Evolutionary conservation across 441 rosid species (phyloP).

Genomic region (Isatis lusitanica): DNA sequence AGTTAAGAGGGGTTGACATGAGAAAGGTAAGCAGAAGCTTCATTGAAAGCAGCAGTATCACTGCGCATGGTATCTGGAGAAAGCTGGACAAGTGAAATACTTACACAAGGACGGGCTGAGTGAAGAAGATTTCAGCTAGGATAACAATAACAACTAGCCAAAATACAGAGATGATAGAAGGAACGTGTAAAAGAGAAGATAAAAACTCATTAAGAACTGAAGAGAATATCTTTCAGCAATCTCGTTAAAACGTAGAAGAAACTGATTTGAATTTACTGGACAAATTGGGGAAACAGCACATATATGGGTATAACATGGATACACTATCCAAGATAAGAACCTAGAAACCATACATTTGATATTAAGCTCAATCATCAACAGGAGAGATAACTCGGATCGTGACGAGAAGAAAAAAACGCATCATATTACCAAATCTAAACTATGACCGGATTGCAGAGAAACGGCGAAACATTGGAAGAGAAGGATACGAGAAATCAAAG

Average conservation of each 20-base stretch:
- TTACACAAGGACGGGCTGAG: too few species aligned
- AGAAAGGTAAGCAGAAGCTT: not conserved
- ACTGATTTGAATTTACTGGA: not conserved
- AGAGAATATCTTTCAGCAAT: not conserved
- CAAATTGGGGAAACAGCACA: not conserved
- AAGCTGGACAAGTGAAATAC: not conserved
- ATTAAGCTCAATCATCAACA: not conserved
- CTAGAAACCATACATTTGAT: not conserved
- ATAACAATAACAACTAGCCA: not conserved
- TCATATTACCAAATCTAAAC: not conserved
- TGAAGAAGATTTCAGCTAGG: not conserved
- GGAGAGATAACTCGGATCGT: conserved; percentile 4
- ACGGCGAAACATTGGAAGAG: not conserved
- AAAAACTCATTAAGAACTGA: not conserved
- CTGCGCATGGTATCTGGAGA: not conserved
- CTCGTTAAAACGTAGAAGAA: not conserved
- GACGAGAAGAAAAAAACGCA: not conserved
- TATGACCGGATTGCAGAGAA: not conserved
- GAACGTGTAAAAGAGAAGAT: not conserved
- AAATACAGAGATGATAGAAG: not conserved
- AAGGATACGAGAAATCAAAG: too few species aligned
- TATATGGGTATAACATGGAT: not conserved
- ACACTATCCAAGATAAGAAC: conserved; percentile 4
- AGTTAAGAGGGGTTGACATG: not conserved
- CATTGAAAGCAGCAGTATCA: not conserved